Evolutionary conservation across 169 alveolate genomes (phyloP).

Genomic region (Cyclospora cayetanensis): DNA sequence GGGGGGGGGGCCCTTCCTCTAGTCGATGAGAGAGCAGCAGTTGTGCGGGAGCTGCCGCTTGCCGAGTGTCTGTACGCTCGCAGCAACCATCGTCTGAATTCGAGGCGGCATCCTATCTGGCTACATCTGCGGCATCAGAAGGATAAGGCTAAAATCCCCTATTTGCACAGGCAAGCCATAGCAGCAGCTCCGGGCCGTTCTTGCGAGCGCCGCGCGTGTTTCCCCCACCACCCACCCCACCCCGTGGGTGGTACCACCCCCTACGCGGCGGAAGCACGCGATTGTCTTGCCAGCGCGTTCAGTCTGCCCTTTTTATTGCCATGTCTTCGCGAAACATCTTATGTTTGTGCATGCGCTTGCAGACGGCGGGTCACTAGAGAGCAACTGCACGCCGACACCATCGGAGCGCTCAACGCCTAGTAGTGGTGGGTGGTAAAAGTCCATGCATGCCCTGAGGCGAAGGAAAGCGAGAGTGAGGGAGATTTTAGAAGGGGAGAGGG

Average conservation of each 20-base stretch:
- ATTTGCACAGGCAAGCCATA: conserved; percentile 52
- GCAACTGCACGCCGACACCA: background rate
- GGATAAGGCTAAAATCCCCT: background rate
- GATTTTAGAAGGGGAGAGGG: too few species aligned
- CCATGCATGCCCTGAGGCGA: too few species aligned
- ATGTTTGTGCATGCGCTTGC: background rate
- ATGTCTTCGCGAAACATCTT: too few species aligned
- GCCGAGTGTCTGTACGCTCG: conserved; percentile 56
- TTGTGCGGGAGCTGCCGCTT: conserved; percentile 61
- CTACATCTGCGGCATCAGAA: conserved; percentile 6
- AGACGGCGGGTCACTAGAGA: background rate
- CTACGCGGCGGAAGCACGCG: too few species aligned
- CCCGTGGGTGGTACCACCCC: too few species aligned
- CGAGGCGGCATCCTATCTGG: conserved; percentile 64
- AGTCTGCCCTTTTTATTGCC: too few species aligned
- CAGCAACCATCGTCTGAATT: conserved; percentile 36
- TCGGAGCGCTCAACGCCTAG: background rate
- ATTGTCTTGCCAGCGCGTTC: too few species aligned
- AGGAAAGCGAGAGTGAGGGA: too few species aligned
- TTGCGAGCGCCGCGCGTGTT: too few species aligned
- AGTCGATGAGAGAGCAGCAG: conserved; percentile 52
- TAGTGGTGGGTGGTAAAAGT: too few species aligned
- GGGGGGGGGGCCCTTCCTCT: conserved; percentile 48
- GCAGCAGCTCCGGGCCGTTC: background rate
- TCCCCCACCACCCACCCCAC: too few species aligned